These are phyloP conservation scores for Grigorovia transvaalensis DNA, from an alignment of 805 yeast genomes.

Conservation along the genomic window DNA sequence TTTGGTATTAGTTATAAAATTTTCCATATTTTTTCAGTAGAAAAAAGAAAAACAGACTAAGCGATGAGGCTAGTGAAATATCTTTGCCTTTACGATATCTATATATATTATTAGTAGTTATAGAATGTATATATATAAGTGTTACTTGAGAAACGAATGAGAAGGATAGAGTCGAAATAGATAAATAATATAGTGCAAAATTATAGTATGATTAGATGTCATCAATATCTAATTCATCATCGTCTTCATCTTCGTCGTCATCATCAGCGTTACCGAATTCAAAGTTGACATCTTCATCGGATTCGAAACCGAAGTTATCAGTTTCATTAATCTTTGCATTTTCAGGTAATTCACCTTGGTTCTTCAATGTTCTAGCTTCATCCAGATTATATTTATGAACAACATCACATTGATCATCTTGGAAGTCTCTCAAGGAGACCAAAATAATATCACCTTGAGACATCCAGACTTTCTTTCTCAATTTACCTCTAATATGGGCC, in stretches of 20 bases:
- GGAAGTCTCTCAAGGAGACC: slow-evolving; percentile 95
- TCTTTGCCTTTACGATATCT: background rate
- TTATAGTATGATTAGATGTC: slow-evolving; percentile 50
- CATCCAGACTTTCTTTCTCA: slow-evolving; percentile 99
- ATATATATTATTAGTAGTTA: background rate
- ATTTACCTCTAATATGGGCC: slow-evolving; percentile 97
- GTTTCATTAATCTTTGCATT: slow-evolving; percentile 95
- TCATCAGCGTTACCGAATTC: slow-evolving; percentile 93
- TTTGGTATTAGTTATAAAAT: too few relatives aligned
- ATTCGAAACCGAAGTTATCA: slow-evolving; percentile 92
- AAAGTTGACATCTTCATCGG: slow-evolving; percentile 94
- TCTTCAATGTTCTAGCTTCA: slow-evolving; percentile 94
- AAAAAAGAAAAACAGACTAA: too few relatives aligned
- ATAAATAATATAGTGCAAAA: background rate
- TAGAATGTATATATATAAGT: background rate
- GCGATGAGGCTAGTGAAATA: background rate
- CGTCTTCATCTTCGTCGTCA: slow-evolving; percentile 58
- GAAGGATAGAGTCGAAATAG: background rate
- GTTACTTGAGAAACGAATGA: background rate
- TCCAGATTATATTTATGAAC: slow-evolving; percentile 94
- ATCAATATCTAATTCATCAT: slow-evolving; percentile 73
- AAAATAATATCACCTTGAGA: slow-evolving; percentile 95
- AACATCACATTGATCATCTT: slow-evolving; percentile 96
- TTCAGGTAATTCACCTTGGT: slow-evolving; percentile 95
- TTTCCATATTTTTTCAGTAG: too few relatives aligned